Conservation (phyloP, 2,329 filamentous ascomycete genomes). For the Pseudogymnoascus verrucosus region DNA sequence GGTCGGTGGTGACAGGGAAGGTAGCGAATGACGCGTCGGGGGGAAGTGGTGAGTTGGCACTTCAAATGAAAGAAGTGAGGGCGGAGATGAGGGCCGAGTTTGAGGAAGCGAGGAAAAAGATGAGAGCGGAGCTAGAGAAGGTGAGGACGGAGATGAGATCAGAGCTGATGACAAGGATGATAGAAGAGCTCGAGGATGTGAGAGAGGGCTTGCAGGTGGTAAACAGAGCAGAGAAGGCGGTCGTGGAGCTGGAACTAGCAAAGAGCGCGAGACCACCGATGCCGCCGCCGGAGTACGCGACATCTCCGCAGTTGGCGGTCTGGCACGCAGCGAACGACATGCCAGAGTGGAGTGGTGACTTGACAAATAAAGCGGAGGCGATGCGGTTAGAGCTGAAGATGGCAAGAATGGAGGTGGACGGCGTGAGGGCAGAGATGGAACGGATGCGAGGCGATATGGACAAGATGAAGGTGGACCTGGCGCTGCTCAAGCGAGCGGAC, state of each 20-base stretch:
- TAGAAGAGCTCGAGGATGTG: background rate
- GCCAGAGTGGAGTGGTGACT: background rate
- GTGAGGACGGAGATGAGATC: background rate
- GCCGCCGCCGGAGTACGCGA: background rate
- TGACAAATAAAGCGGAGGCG: background rate
- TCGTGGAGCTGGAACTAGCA: background rate
- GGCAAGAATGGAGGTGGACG: background rate
- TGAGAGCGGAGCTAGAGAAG: background rate
- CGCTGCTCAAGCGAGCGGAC: background rate
- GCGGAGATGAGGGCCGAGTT: conserved; percentile 60
- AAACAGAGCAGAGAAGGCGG: background rate
- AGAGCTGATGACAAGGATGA: background rate
- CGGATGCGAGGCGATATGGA: background rate
- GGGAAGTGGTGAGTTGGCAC: background rate
- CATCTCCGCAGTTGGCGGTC: background rate
- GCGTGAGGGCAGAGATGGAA: background rate
- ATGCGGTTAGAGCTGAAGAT: background rate
- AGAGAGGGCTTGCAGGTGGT: background rate
- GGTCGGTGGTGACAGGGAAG: background rate
- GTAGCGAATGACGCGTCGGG: background rate
- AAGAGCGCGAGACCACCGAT: background rate
- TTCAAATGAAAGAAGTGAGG: conserved; percentile 39
- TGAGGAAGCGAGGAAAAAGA: conserved; percentile 39
- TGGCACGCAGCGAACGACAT: background rate
- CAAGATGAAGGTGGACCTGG: background rate